Conservation (phyloP, 176 grass and related monocot genomes). For the maize (Zea mays) region Zm-B73-REFERENCE-NAM-5.0 NC_050099.1:245143501-245144000, state of each 20-base stretch:
- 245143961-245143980: constrained; percentile 43
- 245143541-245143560: no score
- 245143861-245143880: not conserved
- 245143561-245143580: no score
- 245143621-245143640: not conserved
- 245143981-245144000: constrained; percentile 38
- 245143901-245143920: constrained; percentile 57
- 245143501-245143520: not conserved
- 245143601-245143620: not conserved
- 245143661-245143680: not conserved
- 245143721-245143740: not conserved
- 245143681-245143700: not conserved
- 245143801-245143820: constrained; percentile 47
- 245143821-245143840: constrained; percentile 27
- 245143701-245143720: not conserved
- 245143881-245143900: constrained; percentile 45
- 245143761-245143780: constrained; percentile 39
- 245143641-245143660: not conserved
- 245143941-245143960: constrained; percentile 29
- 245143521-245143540: no score
- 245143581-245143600: not conserved
- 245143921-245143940: constrained; percentile 48
- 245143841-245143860: constrained; percentile 45
- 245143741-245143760: constrained; percentile 26
- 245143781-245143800: constrained; percentile 47